Evolutionary conservation across 2,329 filamentous ascomycete genomes (phyloP).

Genomic region (Verticillium albo-atrum): DNA sequence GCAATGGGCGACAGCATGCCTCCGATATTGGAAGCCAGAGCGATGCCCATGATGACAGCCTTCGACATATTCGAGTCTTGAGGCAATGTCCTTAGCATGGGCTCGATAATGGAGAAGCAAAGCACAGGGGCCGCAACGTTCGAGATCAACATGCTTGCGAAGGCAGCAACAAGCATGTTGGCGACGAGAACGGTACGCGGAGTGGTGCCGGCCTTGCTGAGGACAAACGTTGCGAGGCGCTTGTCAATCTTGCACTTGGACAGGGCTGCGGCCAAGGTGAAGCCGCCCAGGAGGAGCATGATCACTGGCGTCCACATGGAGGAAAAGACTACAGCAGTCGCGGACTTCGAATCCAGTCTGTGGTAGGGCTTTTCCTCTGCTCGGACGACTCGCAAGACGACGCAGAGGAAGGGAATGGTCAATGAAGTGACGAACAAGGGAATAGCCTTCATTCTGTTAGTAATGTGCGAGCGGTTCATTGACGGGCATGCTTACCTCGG

Average conservation of each 20-base stretch:
- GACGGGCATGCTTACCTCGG: conserved; percentile 57
- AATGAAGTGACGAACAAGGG: conserved; percentile 95
- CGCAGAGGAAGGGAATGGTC: conserved; percentile 87
- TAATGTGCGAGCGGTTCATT: background rate
- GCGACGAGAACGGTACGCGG: conserved; percentile 88
- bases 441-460: conserved; percentile 60
- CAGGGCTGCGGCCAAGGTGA: conserved; percentile 89
- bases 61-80: conserved; percentile 91
- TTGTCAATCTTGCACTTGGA: conserved; percentile 98
- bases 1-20: conserved; percentile 96
- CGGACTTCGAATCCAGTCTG: conserved; percentile 67
- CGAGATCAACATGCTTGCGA: conserved; percentile 98
- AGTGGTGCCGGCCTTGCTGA: conserved; percentile 92
- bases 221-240: conserved; percentile 89
- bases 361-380: conserved; percentile 51
- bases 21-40: conserved; percentile 90
- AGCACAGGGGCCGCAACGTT: conserved; percentile 96
- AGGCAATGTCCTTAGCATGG: conserved; percentile 88
- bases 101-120: conserved; percentile 97
- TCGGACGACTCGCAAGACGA: conserved; percentile 79
- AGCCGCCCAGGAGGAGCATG: conserved; percentile 93
- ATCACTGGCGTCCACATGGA: conserved; percentile 99
- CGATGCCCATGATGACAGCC: conserved; percentile 91
- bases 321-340: conserved; percentile 80
- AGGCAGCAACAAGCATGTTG: conserved; percentile 97